Evolutionary conservation across 306 rosid genomes (phyloP).

Genomic region (Inga laurina): DNA sequence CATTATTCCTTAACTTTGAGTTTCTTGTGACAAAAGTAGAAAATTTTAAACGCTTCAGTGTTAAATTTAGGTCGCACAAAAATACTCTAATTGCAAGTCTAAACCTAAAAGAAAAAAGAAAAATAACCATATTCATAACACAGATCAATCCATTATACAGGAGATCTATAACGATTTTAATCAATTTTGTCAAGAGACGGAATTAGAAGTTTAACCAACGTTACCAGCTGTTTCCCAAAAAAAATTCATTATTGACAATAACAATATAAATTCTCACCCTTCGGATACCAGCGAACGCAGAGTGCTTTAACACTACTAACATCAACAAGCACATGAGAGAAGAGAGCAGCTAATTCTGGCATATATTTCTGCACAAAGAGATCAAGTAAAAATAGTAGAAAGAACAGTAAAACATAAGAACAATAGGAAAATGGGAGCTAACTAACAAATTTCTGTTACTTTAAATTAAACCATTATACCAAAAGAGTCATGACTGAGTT

Average conservation of each 20-base stretch:
- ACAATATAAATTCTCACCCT: conserved; percentile 51
- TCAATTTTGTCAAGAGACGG: not conserved
- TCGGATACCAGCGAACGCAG: conserved; percentile 89
- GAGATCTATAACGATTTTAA: too few species aligned
- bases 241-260: not conserved
- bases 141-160: not conserved
- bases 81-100: not conserved
- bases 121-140: not conserved
- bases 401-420: conserved; percentile 25
- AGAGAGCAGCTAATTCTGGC: conserved; percentile 90
- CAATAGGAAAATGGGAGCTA: not conserved
- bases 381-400: conserved; percentile 10
- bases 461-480: not conserved
- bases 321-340: conserved; percentile 92
- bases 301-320: conserved; percentile 91
- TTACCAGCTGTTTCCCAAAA: not conserved
- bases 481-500: not conserved
- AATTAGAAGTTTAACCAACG: not conserved
- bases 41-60: not conserved
- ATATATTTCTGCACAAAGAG: conserved; percentile 76
- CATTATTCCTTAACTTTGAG: not conserved
- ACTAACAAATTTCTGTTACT: not conserved
- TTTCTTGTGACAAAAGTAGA: not conserved
- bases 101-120: too few species aligned
- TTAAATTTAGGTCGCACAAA: not conserved